Evolutionary conservation across 306 rosid species (phyloP).

Genomic region (Cucumis melo): DNA sequence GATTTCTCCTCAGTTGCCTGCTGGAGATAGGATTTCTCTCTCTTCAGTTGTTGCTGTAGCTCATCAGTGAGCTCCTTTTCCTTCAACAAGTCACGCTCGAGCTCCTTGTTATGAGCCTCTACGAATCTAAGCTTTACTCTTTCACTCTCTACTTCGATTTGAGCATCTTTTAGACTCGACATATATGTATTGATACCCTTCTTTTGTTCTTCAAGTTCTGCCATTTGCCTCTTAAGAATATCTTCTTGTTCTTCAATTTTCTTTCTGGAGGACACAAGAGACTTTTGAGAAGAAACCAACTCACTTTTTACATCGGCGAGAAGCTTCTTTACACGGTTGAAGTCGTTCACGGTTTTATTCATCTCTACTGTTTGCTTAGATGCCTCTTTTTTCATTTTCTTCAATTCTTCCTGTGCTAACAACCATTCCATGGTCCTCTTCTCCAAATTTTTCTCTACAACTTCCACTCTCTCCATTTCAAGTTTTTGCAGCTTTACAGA

Average conservation of each 20-base stretch:
- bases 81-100: conserved; percentile 38
- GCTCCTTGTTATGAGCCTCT: conserved; percentile 51
- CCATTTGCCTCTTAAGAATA: conserved; percentile 42
- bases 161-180: conserved; percentile 50
- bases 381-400: conserved; percentile 41
- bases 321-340: conserved; percentile 57
- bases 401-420: conserved; percentile 64
- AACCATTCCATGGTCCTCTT: conserved; percentile 65
- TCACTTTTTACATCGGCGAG: conserved; percentile 59
- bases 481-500: conserved; percentile 23
- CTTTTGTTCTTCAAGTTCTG: conserved; percentile 61
- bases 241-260: conserved; percentile 66
- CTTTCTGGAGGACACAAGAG: conserved; percentile 47
- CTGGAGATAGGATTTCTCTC: conserved; percentile 46
- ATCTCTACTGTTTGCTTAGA: conserved; percentile 36
- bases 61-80: conserved; percentile 50
- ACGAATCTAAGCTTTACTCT: conserved; percentile 44
- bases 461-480: conserved; percentile 56
- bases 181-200: conserved; percentile 44
- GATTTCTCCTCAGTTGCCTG: conserved; percentile 46
- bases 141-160: conserved; percentile 64
- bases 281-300: conserved; percentile 77
- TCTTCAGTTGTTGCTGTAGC: conserved; percentile 52
- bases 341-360: conserved; percentile 41
- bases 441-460: conserved; percentile 54